Evolutionary conservation across 1,139 yeast species (phyloP).

Genomic region (Yamadazyma buinensis): DNA sequence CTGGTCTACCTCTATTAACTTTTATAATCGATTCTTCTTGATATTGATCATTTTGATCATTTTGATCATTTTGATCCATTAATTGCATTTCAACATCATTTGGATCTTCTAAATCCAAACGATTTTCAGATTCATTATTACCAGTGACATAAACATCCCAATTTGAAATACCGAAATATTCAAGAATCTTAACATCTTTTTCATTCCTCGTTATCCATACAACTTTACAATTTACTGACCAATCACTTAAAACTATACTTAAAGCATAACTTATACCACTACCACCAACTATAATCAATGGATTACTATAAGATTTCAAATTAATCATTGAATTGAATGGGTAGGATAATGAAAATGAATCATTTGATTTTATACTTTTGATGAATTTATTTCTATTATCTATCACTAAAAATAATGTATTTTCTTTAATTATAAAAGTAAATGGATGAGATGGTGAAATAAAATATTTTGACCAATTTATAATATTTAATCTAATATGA

Average conservation of each 20-base stretch:
- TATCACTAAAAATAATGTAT: conserved; percentile 8
- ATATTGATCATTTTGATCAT: conserved; percentile 4
- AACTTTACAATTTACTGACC: no score
- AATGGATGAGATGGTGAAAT: conserved; percentile 40
- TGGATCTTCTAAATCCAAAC: conserved; percentile 6
- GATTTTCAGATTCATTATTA: no score
- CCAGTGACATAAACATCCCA: conserved; percentile 17
- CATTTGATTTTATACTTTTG: no score
- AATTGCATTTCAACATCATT: conserved; percentile 14
- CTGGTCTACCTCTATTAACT: conserved; percentile 36
- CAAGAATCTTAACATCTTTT: conserved; percentile 31
- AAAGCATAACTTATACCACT: conserved; percentile 80
- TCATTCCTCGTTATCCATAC: conserved; percentile 53
- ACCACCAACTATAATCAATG: conserved; percentile 67
- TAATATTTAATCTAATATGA: conserved; percentile 29
- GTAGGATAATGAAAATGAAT: no score
- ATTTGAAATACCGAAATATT: conserved; percentile 15
- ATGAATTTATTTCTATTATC: conserved; percentile 7
- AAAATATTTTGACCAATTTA: conserved; percentile 22
- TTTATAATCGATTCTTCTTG: conserved; percentile 5
- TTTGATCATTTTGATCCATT: conserved; percentile 4
- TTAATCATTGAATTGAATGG: conserved; percentile 11
- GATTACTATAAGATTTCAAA: background rate
- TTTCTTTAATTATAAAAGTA: conserved; percentile 16
- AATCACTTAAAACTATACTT: no score